Percentiles rank a stretch among this genome's conserved stretches.
phyloP scores from a whole-genome alignment of 441 rosid genomes.

The Brassica hybrid region DNA sequence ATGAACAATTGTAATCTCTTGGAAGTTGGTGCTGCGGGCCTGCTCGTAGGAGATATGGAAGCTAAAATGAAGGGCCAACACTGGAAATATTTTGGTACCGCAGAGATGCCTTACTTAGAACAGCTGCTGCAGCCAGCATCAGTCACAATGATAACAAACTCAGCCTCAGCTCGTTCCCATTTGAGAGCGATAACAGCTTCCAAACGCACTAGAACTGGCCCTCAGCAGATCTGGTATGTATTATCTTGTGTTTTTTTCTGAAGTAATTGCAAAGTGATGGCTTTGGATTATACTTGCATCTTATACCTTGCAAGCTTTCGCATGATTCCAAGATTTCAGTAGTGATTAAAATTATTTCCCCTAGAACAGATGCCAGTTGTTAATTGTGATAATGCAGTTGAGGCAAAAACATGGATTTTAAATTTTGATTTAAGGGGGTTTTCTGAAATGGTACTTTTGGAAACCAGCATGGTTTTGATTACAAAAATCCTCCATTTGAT shows the following conservation, averaged over 20 bases:
- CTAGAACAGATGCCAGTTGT: constrained; percentile 2
- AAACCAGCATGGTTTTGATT: constrained; percentile 23
- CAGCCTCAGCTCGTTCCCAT: constrained; percentile 81
- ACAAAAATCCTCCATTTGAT: too few relatives aligned
- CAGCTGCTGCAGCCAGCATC: constrained; percentile 94
- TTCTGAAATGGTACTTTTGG: constrained; percentile 19
- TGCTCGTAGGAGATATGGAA: constrained; percentile 95
- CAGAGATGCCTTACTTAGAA: constrained; percentile 95
- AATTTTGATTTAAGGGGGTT: not conserved
- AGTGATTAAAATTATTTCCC: constrained; percentile 23
- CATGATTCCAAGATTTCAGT: constrained; percentile 21
- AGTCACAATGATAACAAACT: constrained; percentile 73
- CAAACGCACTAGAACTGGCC: constrained; percentile 84
- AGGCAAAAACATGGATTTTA: not conserved
- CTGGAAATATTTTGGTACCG: constrained; percentile 91
- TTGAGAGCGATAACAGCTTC: constrained; percentile 91
- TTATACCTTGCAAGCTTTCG: constrained; percentile 23
- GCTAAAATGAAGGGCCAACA: constrained; percentile 92
- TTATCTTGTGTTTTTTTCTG: constrained; percentile 31
- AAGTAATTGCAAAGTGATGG: constrained; percentile 34
- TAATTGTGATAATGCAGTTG: not conserved
- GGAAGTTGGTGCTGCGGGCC: constrained; percentile 97
- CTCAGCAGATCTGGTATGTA: constrained; percentile 81
- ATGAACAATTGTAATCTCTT: constrained; percentile 73
- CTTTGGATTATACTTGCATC: too few relatives aligned